A percentile compares a stretch with the other conserved stretches of the same genome.
Conservation (phyloP, 2,329 filamentous ascomycete species). For the Pestalotiopsis sp. region DNA sequence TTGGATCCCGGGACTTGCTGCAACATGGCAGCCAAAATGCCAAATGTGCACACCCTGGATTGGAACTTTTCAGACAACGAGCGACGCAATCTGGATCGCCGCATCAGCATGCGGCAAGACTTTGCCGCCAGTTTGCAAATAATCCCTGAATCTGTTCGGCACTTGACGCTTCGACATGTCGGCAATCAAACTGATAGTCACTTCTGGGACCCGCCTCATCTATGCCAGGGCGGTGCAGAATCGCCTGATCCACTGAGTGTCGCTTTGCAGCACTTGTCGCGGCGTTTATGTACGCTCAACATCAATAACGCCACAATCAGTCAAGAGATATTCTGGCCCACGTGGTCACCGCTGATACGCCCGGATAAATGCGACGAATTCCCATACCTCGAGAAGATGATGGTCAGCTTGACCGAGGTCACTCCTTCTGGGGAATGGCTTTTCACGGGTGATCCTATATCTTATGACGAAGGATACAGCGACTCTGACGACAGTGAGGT, state of each 20-base stretch:
- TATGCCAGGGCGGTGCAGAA: neutral
- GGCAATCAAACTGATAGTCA: neutral
- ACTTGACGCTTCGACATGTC: neutral
- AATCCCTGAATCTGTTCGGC: neutral
- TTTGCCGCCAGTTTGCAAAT: neutral
- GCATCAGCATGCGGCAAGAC: neutral
- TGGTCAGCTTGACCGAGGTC: neutral
- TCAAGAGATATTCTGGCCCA: neutral
- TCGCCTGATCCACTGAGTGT: slow-evolving; percentile 1
- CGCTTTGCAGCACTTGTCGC: neutral
- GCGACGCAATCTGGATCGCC: neutral
- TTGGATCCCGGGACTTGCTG: neutral
- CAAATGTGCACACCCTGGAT: neutral
- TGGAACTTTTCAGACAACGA: neutral
- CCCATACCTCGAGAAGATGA: neutral
- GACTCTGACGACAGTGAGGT: neutral
- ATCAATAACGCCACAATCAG: neutral
- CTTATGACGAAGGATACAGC: neutral
- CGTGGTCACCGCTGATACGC: neutral
- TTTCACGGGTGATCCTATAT: neutral
- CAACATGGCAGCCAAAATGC: neutral
- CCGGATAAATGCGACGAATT: neutral
- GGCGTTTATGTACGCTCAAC: neutral
- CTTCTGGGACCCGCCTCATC: neutral
- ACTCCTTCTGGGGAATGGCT: neutral